Evolutionary conservation across 202 grass and related monocot species (phyloP), one percentile per base, ranked within the genome.

Genomic region (Cymbopogon flexuosus): DNA sequence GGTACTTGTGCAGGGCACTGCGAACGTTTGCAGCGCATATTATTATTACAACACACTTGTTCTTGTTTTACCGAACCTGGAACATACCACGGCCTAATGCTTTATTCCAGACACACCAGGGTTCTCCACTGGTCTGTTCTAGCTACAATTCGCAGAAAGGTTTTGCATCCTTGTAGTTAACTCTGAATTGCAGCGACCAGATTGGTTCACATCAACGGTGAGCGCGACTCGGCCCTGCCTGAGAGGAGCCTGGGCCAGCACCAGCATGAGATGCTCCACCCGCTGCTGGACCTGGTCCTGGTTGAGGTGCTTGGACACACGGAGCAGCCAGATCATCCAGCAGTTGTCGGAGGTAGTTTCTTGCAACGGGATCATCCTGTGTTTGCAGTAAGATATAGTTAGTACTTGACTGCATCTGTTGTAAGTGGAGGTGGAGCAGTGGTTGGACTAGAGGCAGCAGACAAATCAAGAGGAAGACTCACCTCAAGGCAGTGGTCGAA

Each of bases 401-500:
- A 69, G 10, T 5, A 5, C 31, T 39, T 24, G 19, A 65, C 11
- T 52, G 49, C 46, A 18, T 57, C 71, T 23, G 6, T 4, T 5
- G 18, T 61, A 19, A 18, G 56, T 29, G 43, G 9, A 47, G 24
- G 77, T 16, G 43, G 13, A 47, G 35, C 14, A 62, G n/a, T 3
- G 30, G 45, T 22, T 21, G 45, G 43, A 71, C 52, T 21, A 57
- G 46, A 36, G 42, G 34, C 0, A 35, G n/a, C 18, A 29, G 27
- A 72, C 15, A 29, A 54, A 68, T 65, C 1, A 0, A 22, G 46
- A 64, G 3, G 8, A 65, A 70, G 58, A 77, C 82, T 66, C 46
- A 77, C 77, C 43, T 10, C 15, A 39, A 81, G 24, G 34, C 11
- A 58, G 45, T 60, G 57, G 52, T 51, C 16, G 16, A 85, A 89